Conservation (phyloP, 768 basidiomycete genomes). For the Serendipita indica region DNA sequence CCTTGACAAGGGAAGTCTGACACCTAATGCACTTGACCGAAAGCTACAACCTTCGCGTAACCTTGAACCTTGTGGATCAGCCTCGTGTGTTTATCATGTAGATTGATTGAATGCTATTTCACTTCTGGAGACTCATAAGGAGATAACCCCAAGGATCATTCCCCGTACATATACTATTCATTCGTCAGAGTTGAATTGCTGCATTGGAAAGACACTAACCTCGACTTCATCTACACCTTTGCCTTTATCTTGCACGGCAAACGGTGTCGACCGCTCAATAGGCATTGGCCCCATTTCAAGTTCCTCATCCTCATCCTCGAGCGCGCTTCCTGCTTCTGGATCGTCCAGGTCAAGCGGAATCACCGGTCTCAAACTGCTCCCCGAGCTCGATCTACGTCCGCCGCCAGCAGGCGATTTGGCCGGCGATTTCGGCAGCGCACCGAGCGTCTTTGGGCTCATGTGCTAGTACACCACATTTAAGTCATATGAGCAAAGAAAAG, state of each 20-base stretch:
- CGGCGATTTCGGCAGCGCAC: slow-evolving; percentile 69
- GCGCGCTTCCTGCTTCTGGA: slow-evolving; percentile 33
- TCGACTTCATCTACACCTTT: slow-evolving; percentile 73
- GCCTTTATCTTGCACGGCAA: slow-evolving; percentile 50
- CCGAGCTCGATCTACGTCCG: slow-evolving; percentile 64
- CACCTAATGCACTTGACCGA: too few relatives aligned
- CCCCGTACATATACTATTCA: not conserved
- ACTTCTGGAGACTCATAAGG: too few relatives aligned
- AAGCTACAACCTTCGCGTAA: too few relatives aligned
- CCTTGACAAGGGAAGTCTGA: too few relatives aligned
- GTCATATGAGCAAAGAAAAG: slow-evolving; percentile 5
- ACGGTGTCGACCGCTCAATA: slow-evolving; percentile 55
- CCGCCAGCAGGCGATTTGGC: slow-evolving; percentile 33
- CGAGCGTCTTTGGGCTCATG: slow-evolving; percentile 93
- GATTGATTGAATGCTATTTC: not conserved
- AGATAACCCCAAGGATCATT: too few relatives aligned
- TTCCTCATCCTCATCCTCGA: slow-evolving; percentile 59
- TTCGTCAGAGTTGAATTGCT: too few relatives aligned
- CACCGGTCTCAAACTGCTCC: slow-evolving; percentile 71
- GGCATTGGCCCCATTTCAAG: slow-evolving; percentile 61
- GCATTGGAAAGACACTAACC: slow-evolving; percentile 13
- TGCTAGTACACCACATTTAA: slow-evolving; percentile 41
- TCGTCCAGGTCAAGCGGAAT: slow-evolving; percentile 64
- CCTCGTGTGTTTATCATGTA: not conserved
- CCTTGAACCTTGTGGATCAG: too few relatives aligned